Conservation (phyloP, 768 basidiomycete genomes). For the Hypholoma fasciculare region DNA sequence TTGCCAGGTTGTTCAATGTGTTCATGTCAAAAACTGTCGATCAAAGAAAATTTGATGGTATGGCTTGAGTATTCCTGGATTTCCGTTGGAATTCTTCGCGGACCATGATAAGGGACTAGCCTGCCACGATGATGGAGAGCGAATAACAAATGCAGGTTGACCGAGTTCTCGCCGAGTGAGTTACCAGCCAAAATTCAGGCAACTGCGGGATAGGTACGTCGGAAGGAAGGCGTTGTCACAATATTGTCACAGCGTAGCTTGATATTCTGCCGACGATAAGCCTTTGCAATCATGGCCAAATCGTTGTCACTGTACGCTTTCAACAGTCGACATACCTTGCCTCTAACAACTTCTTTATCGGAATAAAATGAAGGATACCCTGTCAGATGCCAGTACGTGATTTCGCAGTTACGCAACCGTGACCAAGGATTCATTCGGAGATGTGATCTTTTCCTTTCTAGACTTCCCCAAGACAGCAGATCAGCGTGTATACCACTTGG, state of each 20-base stretch:
- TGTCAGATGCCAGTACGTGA: conserved; percentile 68
- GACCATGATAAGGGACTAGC: too few species aligned
- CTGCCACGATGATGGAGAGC: too few species aligned
- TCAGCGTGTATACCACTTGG: conserved; percentile 78
- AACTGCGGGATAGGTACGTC: not conserved
- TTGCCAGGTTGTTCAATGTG: too few species aligned
- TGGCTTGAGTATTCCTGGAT: too few species aligned
- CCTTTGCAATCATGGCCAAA: not conserved
- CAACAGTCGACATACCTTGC: not conserved
- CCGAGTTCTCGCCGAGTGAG: too few species aligned
- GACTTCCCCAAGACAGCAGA: conserved; percentile 79
- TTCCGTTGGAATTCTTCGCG: too few species aligned
- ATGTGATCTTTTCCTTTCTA: conserved; percentile 23
- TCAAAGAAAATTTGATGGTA: too few species aligned
- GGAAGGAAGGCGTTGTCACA: not conserved
- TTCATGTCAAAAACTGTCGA: too few species aligned
- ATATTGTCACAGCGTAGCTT: not conserved
- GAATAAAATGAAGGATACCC: conserved; percentile 55
- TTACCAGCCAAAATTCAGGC: too few species aligned
- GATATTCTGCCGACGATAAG: not conserved
- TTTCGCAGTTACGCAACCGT: not conserved
- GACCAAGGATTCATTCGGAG: not conserved
- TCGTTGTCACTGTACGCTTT: not conserved
- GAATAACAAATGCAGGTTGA: too few species aligned
- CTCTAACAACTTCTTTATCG: not conserved